Percentiles rank a stretch among this genome's conserved stretches.
These are phyloP conservation scores for Leccinum olivaceoglutinosum DNA, from an alignment of 1,284 basidiomycete genomes.

Conservation along the genomic window DNA sequence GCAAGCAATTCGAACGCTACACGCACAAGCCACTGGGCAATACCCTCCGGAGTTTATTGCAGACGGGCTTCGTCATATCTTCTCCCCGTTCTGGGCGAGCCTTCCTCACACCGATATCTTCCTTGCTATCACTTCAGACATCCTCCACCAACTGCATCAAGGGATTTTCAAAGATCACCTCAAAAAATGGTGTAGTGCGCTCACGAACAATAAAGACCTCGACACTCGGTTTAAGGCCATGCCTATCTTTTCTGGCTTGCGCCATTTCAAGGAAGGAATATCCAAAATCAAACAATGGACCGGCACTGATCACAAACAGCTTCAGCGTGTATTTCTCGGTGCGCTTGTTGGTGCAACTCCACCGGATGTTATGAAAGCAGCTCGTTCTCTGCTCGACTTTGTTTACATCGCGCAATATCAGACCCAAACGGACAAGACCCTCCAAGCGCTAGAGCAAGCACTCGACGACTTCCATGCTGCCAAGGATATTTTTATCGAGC, in stretches of 20 bases:
- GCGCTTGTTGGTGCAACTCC: background rate
- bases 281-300: background rate
- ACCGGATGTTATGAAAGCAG: background rate
- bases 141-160: background rate
- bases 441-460: background rate
- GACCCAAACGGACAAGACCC: background rate
- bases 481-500: background rate
- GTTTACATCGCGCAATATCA: background rate
- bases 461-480: background rate
- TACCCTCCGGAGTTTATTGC: conserved; percentile 1
- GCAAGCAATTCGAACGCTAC: background rate
- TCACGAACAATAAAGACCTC: background rate
- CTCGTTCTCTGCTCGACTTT: background rate
- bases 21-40: background rate
- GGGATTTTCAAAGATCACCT: conserved; percentile 6
- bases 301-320: background rate
- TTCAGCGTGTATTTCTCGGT: background rate
- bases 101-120: background rate
- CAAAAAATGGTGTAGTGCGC: background rate
- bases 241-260: background rate
- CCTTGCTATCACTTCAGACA: background rate
- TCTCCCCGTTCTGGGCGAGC: background rate
- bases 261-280: background rate
- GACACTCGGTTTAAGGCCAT: background rate
- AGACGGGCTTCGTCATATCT: background rate